These are phyloP conservation scores for Striga asiatica DNA, from an alignment of 257 asterid genomes.

Conservation along the genomic window DNA sequence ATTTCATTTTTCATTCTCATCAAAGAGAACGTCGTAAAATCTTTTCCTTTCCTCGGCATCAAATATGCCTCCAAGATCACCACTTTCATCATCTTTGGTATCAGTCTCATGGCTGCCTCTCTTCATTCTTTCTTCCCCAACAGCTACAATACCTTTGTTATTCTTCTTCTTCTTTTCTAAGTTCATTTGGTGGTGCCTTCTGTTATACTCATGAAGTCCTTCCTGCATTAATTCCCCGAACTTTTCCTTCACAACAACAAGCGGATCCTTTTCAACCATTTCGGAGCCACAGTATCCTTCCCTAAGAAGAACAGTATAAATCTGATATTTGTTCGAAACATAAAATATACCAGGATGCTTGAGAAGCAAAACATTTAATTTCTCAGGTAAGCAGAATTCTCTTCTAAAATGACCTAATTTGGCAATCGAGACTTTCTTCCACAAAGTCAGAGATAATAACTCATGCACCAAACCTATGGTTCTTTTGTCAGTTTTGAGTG, in stretches of 20 bases:
- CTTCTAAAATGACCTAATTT: constrained; percentile 69
- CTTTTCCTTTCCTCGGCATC: constrained; percentile 83
- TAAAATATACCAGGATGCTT: constrained; percentile 86
- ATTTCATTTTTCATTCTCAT: constrained; percentile 38
- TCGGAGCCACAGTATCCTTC: constrained; percentile 67
- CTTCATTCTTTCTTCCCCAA: constrained; percentile 25
- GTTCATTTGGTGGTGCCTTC: constrained; percentile 53
- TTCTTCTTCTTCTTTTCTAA: constrained; percentile 43
- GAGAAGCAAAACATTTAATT: constrained; percentile 56
- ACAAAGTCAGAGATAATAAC: constrained; percentile 59
- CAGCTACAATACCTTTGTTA: constrained; percentile 24
- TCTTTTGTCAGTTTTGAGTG: constrained; percentile 66
- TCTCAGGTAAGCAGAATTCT: constrained; percentile 64
- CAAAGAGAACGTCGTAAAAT: constrained; percentile 65
- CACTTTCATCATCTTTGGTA: constrained; percentile 32
- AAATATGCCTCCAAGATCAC: constrained; percentile 72
- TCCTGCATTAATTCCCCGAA: constrained; percentile 86
- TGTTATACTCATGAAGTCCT: constrained; percentile 76
- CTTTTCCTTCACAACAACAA: constrained; percentile 71
- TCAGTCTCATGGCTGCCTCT: constrained; percentile 13
- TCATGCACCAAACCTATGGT: constrained; percentile 65
- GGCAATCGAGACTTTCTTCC: constrained; percentile 68
- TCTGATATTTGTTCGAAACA: constrained; percentile 62
- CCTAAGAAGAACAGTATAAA: constrained; percentile 66
- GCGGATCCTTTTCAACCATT: constrained; percentile 70